A percentile compares a stretch with the other conserved stretches of the same genome.
Evolutionary conservation across 2,329 filamentous ascomycete genomes (phyloP).

Genomic region (Exophiala calicioides): DNA sequence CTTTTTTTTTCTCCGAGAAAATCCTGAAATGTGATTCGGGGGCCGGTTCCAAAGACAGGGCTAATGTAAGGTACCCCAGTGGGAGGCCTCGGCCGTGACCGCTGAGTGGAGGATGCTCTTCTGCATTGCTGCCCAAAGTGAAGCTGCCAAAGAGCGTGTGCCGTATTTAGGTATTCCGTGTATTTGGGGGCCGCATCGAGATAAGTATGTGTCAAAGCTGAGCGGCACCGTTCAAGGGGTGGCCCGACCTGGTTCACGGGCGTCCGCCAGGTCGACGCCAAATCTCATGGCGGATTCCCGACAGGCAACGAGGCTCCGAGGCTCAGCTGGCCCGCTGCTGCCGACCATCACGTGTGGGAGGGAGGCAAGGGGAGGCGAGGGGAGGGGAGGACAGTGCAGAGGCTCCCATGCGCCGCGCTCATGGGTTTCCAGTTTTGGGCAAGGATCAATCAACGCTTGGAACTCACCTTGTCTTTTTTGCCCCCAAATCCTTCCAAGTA

Average conservation of each 20-base stretch:
- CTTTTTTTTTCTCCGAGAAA: constrained; percentile 23
- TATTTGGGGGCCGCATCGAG: constrained; percentile 26
- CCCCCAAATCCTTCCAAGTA: constrained; percentile 96
- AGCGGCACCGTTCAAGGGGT: constrained; percentile 1
- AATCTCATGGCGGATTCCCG: constrained; percentile 2
- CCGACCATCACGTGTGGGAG: constrained; percentile 17
- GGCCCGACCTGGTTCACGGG: constrained; percentile 4
- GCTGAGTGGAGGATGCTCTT: constrained; percentile 18
- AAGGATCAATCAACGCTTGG: constrained; percentile 1
- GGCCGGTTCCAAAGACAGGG: constrained; percentile 6
- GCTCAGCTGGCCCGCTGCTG: constrained; percentile 20
- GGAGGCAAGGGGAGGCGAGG: neutral
- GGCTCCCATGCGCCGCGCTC: neutral
- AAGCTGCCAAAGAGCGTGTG: constrained; percentile 27
- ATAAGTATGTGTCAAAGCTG: constrained; percentile 12
- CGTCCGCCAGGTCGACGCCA: neutral
- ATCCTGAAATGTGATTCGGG: constrained; percentile 40
- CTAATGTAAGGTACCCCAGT: constrained; percentile 30
- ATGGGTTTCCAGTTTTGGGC: constrained; percentile 4
- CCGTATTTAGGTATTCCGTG: constrained; percentile 27
- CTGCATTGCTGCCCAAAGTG: constrained; percentile 42
- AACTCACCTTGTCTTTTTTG: constrained; percentile 93
- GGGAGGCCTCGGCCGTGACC: constrained; percentile 8
- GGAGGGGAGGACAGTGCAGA: neutral
- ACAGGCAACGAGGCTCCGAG: constrained; percentile 13